Conservation (phyloP, 192 early-diverging fungal genomes). For the Coemansia sp. region DNA sequence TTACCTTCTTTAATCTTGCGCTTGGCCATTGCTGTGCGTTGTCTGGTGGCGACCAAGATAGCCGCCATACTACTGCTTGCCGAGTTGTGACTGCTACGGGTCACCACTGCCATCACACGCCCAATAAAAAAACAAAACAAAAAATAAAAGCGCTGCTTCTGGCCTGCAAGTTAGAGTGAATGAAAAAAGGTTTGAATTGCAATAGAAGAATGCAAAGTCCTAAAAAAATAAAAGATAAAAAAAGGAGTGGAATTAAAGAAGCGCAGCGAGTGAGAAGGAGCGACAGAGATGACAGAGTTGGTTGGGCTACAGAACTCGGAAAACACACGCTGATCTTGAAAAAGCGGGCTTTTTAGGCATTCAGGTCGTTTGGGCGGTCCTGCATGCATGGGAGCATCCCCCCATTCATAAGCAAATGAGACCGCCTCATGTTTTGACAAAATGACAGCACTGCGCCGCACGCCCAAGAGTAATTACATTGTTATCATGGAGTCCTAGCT, state of each 20-base stretch:
- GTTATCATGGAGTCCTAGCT: slow-evolving; percentile 3
- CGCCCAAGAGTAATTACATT: neutral
- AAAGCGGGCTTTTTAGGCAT: neutral
- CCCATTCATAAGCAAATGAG: neutral
- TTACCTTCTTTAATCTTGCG: slow-evolving; percentile 51
- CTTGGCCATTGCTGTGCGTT: slow-evolving; percentile 29
- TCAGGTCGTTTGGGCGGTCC: neutral
- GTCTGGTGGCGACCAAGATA: slow-evolving; percentile 6
- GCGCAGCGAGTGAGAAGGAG: neutral
- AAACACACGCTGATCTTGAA: neutral
- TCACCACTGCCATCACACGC: slow-evolving; percentile 46
- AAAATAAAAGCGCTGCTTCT: neutral
- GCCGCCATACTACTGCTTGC: slow-evolving; percentile 18
- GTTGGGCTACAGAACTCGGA: slow-evolving; percentile 4
- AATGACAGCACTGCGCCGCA: slow-evolving; percentile 4
- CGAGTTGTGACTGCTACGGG: slow-evolving; percentile 35
- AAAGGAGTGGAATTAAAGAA: neutral
- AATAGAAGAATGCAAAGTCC: neutral
- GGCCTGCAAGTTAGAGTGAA: neutral
- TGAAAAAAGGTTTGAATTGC: neutral
- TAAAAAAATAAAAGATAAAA: neutral
- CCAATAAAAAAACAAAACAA: neutral
- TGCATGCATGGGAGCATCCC: neutral
- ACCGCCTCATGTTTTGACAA: neutral
- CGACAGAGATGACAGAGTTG: neutral